Evolutionary conservation across 2,329 filamentous ascomycete species (phyloP).

Genomic region (Fusarium dimerum): DNA sequence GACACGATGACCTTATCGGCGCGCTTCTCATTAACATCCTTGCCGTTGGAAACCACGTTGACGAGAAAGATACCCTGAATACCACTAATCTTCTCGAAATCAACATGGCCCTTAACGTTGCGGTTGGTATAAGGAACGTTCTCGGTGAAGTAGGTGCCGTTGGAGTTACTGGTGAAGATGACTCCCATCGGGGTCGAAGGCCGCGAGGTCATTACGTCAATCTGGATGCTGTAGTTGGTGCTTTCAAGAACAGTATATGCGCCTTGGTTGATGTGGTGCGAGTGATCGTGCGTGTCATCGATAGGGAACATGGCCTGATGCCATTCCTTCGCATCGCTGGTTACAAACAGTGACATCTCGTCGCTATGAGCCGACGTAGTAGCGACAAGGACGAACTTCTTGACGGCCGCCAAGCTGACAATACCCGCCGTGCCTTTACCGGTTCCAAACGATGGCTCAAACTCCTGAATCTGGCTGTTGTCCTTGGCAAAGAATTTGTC

Average conservation of each 20-base stretch:
- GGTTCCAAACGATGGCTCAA: constrained; percentile 76
- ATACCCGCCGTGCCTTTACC: constrained; percentile 76
- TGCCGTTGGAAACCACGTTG: constrained; percentile 85
- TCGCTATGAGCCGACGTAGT: constrained; percentile 77
- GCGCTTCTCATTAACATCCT: constrained; percentile 64
- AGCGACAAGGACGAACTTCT: constrained; percentile 84
- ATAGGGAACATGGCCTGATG: constrained; percentile 87
- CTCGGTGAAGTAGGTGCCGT: constrained; percentile 92
- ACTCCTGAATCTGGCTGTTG: constrained; percentile 55
- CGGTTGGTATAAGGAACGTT: constrained; percentile 94
- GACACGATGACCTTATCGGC: constrained; percentile 70
- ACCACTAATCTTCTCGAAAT: constrained; percentile 90
- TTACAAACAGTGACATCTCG: constrained; percentile 90
- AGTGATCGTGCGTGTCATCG: constrained; percentile 75
- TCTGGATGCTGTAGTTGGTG: constrained; percentile 96
- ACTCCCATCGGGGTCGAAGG: constrained; percentile 75
- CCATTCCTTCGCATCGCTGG: constrained; percentile 81
- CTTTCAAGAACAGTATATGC: constrained; percentile 94
- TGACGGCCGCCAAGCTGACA: constrained; percentile 79
- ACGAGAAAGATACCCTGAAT: constrained; percentile 92
- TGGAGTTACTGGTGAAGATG: constrained; percentile 94
- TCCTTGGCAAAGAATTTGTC: constrained; percentile 74
- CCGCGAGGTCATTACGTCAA: constrained; percentile 79
- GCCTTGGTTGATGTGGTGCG: constrained; percentile 67
- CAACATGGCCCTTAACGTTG: constrained; percentile 72